These are phyloP conservation scores for Monilinia vaccinii-corymbosi DNA, from an alignment of 2,329 filamentous ascomycete genomes.

Conservation along the genomic window DNA sequence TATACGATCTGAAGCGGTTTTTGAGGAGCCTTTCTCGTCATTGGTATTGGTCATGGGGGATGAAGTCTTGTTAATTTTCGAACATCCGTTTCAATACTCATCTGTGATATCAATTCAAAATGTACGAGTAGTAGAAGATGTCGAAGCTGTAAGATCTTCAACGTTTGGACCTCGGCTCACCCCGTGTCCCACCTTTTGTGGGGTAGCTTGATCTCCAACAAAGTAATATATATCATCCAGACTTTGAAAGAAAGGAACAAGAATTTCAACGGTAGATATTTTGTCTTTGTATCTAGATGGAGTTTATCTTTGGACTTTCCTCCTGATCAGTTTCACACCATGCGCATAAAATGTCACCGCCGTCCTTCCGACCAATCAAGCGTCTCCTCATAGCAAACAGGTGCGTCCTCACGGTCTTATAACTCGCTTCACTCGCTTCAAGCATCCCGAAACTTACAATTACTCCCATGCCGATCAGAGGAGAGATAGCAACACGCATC, in stretches of 20 bases:
- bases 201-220: background rate
- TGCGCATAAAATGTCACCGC: background rate
- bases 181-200: background rate
- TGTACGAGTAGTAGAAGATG: too few species aligned
- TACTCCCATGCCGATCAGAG: slow-evolving; percentile 32
- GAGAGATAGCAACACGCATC: slow-evolving; percentile 55
- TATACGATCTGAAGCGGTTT: slow-evolving; percentile 24
- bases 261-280: background rate
- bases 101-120: background rate
- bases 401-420: slow-evolving; percentile 25
- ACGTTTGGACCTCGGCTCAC: slow-evolving; percentile 4
- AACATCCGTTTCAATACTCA: background rate
- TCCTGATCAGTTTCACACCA: too few species aligned
- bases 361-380: slow-evolving; percentile 32
- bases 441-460: background rate
- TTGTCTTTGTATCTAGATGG: background rate
- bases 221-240: too few species aligned
- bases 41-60: slow-evolving; percentile 13
- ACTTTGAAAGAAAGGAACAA: too few species aligned
- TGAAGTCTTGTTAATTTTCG: background rate
- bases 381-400: slow-evolving; percentile 46
- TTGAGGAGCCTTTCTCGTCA: slow-evolving; percentile 6
- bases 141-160: background rate
- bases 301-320: background rate
- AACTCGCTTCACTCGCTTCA: background rate